phyloP scores from a whole-genome alignment of 257 asterid species.

The Ajuga chamaepitys region DNA sequence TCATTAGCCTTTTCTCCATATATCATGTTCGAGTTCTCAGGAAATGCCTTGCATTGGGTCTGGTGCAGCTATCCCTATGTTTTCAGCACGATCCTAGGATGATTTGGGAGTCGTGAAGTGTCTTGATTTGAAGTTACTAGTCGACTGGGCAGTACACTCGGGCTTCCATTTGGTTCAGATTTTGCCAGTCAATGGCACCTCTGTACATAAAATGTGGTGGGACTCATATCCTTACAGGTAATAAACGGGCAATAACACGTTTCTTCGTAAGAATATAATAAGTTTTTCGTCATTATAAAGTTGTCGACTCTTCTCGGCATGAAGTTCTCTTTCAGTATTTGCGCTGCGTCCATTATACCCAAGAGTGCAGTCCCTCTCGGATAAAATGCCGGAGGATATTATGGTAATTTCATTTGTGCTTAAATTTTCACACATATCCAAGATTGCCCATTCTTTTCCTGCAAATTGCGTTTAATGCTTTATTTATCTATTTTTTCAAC shows the following conservation, averaged over 20 bases:
- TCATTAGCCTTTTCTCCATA: background rate
- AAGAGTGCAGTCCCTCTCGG: constrained; percentile 78
- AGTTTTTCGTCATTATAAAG: no score
- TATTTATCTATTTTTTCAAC: constrained; percentile 30
- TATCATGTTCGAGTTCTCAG: constrained; percentile 25
- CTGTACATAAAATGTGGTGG: constrained; percentile 99
- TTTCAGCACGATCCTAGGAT: constrained; percentile 82
- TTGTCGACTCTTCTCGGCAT: constrained; percentile 17
- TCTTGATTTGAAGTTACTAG: constrained; percentile 90
- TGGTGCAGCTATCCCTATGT: constrained; percentile 95
- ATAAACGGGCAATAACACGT: background rate
- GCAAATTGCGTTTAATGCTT: background rate
- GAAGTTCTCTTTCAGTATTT: constrained; percentile 96
- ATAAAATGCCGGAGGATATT: constrained; percentile 55
- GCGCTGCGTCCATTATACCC: constrained; percentile 97
- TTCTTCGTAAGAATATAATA: no score
- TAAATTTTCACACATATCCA: no score
- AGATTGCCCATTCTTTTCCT: no score
- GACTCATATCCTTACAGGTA: constrained; percentile 99
- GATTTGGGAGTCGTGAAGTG: constrained; percentile 95
- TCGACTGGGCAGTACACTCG: constrained; percentile 84
- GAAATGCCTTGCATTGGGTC: constrained; percentile 98
- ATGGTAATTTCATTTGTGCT: constrained; percentile 35
- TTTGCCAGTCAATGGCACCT: constrained; percentile 91
- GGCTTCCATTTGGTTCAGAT: constrained; percentile 97